A percentile compares a stretch with the other conserved stretches of the same genome.
Conservation (phyloP, 2,329 filamentous ascomycete genomes). For the Pseudogymnoascus sp. region DNA sequence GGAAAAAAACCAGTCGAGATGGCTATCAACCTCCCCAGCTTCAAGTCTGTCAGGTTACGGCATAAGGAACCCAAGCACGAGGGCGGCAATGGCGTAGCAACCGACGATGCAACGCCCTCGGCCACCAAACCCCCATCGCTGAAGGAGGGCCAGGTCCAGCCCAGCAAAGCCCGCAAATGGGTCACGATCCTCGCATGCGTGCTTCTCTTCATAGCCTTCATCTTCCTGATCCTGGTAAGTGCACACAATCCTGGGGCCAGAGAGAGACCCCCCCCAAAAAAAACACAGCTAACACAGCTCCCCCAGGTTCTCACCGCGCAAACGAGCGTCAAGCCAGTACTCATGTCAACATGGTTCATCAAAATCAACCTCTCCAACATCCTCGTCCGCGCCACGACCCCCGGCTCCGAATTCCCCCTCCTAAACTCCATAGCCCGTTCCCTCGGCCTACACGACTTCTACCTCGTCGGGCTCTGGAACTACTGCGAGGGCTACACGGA, state of each 20-base stretch:
- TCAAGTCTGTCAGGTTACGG: neutral
- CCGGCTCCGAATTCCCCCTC: slow-evolving; percentile 49
- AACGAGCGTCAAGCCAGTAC: slow-evolving; percentile 50
- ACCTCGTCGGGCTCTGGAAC: slow-evolving; percentile 84
- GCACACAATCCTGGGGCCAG: no score
- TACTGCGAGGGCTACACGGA: slow-evolving; percentile 80
- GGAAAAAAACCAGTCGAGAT: neutral
- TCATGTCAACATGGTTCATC: slow-evolving; percentile 73
- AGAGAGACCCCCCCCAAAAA: neutral
- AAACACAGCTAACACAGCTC: neutral
- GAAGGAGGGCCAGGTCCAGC: neutral
- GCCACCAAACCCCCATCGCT: neutral
- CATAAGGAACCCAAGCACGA: neutral
- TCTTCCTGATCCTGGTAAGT: slow-evolving; percentile 65
- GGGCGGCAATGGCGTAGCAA: neutral
- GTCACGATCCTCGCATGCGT: slow-evolving; percentile 55
- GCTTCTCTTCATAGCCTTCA: slow-evolving; percentile 63
- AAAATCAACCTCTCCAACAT: slow-evolving; percentile 76
- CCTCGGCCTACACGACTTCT: slow-evolving; percentile 86
- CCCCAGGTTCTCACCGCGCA: slow-evolving; percentile 60
- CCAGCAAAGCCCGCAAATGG: slow-evolving; percentile 33
- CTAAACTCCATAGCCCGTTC: slow-evolving; percentile 83
- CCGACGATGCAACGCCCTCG: neutral
- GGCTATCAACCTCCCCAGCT: neutral
- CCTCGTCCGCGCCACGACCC: slow-evolving; percentile 22